Percentiles rank a stretch among this genome's conserved stretches.
These are phyloP conservation scores for Tulasnella sp. DNA, from an alignment of 768 basidiomycete genomes.

Conservation along the genomic window DNA sequence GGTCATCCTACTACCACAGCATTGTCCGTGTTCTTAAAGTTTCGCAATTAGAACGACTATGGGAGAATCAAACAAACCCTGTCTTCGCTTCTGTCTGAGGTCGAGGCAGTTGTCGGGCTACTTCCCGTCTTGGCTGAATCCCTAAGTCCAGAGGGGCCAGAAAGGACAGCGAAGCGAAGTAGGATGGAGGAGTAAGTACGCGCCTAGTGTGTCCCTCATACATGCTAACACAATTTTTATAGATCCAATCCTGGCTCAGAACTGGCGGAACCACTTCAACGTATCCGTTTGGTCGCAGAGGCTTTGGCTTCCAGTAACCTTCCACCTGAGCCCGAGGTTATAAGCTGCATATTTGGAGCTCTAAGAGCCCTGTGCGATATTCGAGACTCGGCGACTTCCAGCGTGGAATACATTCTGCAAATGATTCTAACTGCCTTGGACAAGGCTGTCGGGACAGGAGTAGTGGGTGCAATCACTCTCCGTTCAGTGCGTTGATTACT, in stretches of 20 bases:
- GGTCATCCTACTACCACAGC: neutral
- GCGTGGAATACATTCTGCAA: conserved; percentile 75
- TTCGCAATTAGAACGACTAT: neutral
- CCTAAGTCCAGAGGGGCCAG: conserved; percentile 29
- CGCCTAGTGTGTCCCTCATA: neutral
- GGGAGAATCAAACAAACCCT: neutral
- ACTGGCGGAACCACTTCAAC: neutral
- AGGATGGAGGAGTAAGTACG: conserved; percentile 54
- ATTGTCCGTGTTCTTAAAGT: neutral
- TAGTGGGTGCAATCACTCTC: conserved; percentile 42
- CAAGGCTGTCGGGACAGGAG: conserved; percentile 54
- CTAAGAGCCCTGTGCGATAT: conserved; percentile 62
- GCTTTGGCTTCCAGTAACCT: conserved; percentile 61
- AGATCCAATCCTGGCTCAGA: neutral
- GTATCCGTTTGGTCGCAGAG: conserved; percentile 43
- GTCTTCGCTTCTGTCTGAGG: neutral
- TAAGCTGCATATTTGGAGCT: conserved; percentile 67
- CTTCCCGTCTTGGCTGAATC: neutral
- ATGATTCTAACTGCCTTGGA: conserved; percentile 79
- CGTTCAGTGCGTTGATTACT: neutral
- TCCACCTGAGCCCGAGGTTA: conserved; percentile 66
- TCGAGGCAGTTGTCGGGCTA: neutral
- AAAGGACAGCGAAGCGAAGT: conserved; percentile 60
- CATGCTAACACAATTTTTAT: neutral
- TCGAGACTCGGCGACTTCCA: conserved; percentile 54